A percentile compares a stretch with the other conserved stretches of the same genome.
These are phyloP conservation scores for Trichoderma atrobrunneum DNA, from an alignment of 2,329 filamentous ascomycete genomes.

Conservation along the genomic window DNA sequence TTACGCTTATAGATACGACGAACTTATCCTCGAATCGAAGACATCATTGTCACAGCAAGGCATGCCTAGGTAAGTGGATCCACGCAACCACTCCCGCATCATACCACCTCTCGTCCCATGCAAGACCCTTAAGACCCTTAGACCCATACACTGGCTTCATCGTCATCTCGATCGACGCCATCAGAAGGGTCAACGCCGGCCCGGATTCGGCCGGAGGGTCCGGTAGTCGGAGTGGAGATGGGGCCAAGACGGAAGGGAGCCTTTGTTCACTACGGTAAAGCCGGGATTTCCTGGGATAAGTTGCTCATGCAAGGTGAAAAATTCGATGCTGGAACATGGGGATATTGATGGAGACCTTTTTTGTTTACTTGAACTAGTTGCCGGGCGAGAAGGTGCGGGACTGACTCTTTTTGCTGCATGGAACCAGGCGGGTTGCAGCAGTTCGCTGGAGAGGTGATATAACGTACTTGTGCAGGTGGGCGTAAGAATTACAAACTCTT, in stretches of 20 bases:
- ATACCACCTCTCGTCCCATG: constrained; percentile 12
- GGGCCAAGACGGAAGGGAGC: not conserved
- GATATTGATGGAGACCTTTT: no score
- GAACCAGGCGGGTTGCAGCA: not conserved
- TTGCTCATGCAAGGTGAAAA: not conserved
- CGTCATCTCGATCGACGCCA: not conserved
- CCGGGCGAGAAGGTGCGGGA: not conserved
- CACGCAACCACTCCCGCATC: not conserved
- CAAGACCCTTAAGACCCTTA: not conserved
- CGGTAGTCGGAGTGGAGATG: not conserved
- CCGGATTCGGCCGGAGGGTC: constrained; percentile 7
- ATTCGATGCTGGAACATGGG: not conserved
- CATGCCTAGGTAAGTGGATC: not conserved
- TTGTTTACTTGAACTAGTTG: not conserved
- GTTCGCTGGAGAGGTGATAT: not conserved
- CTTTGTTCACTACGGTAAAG: not conserved
- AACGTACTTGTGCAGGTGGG: not conserved
- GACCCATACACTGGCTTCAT: not conserved
- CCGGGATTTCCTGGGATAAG: not conserved
- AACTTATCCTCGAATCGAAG: not conserved
- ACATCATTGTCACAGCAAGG: not conserved
- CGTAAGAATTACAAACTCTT: not conserved
- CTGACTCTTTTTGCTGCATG: not conserved
- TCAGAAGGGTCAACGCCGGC: not conserved
- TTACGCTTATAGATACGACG: not conserved